Base-by-base conservation (phyloP, 768 basidiomycete species). In the Tricholoma flavovirens region DNA sequence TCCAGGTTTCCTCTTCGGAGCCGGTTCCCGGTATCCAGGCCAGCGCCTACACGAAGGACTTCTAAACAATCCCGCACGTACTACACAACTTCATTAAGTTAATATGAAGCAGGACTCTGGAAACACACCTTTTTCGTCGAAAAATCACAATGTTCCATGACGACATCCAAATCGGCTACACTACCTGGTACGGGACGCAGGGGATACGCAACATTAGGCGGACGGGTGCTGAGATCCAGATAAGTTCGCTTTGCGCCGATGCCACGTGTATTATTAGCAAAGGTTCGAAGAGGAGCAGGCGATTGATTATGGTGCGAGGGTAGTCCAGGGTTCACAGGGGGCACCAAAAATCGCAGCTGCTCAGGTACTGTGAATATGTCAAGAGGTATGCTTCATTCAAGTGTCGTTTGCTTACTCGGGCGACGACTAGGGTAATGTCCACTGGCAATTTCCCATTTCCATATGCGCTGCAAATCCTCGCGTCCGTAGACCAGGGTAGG, bases 51-150 rank as follows among this genome's bases (percentile, higher is more conserved):
- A n/a, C 96, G 83, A 24, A 99, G 80, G 45, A 96, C 86, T 70
- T 98, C 95, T 38, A 99, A 77, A 65, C 97, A 99, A 67, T 98
- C 97, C 38, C 96, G 86, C n/a, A 98, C 96, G 73, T 90, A 95
- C 90, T 97, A 66, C n/a, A 22, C 32, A 43, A 51, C 40, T 30
- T 33, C 15, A 40, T 12, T 21, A 26, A 59, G 11, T 5, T 3
- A 3, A n/a, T 30, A 29, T 4, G 15, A 49, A 30, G n/a, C 8
- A 17, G 1, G n/a, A 24, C 1, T 30, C 19, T 30, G 7, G 11
- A 7, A 24, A 51, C 70, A 40, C 51, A 88, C 90, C 78, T 91
- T 90, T 62, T 82, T 79, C 59, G 83, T 78, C 14, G 84, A 83
- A 68, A 94, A 97, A 72, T 96, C 92, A 67, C 97, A 99, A 63